Percentiles rank a stretch among this genome's conserved stretches.
Conservation (phyloP, 805 yeast genomes). For the Candida xyloterini region DNA sequence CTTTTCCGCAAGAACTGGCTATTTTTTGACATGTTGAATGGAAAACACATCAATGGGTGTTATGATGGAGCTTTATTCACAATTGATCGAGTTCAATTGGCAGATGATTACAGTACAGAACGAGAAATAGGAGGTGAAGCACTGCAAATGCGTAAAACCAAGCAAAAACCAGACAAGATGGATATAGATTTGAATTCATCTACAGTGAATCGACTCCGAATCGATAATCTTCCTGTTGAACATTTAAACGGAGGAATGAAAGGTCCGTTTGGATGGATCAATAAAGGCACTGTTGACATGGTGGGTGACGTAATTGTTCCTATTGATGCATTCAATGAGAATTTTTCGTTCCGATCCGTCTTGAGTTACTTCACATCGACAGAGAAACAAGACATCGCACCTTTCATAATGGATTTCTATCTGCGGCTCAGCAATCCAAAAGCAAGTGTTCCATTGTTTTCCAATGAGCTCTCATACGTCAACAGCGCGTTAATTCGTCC, state of each 20-base stretch:
- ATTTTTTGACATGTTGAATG: slow-evolving; percentile 80
- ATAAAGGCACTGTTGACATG: slow-evolving; percentile 88
- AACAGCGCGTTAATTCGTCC: slow-evolving; percentile 92
- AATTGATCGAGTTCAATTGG: slow-evolving; percentile 71
- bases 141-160: slow-evolving; percentile 11
- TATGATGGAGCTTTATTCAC: slow-evolving; percentile 94
- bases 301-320: slow-evolving; percentile 88
- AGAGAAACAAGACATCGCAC: slow-evolving; percentile 5
- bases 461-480: slow-evolving; percentile 84
- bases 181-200: slow-evolving; percentile 20
- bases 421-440: slow-evolving; percentile 80
- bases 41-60: slow-evolving; percentile 82
- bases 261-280: slow-evolving; percentile 98
- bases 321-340: slow-evolving; percentile 38
- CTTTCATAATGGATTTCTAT: slow-evolving; percentile 73
- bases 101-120: slow-evolving; percentile 44
- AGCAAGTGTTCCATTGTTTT: slow-evolving; percentile 84
- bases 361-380: slow-evolving; percentile 29
- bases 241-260: slow-evolving; percentile 86
- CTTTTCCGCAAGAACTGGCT: slow-evolving; percentile 89
- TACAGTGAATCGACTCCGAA: slow-evolving; percentile 71
- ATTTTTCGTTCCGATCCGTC: slow-evolving; percentile 44
- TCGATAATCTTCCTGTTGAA: slow-evolving; percentile 82
- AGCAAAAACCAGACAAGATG: no score
- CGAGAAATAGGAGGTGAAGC: slow-evolving; percentile 26